Percentiles rank a stretch among this genome's conserved stretches.
These are phyloP conservation scores for Coriolopsis trogii DNA, from an alignment of 1,284 basidiomycete species.

Conservation along the genomic window DNA sequence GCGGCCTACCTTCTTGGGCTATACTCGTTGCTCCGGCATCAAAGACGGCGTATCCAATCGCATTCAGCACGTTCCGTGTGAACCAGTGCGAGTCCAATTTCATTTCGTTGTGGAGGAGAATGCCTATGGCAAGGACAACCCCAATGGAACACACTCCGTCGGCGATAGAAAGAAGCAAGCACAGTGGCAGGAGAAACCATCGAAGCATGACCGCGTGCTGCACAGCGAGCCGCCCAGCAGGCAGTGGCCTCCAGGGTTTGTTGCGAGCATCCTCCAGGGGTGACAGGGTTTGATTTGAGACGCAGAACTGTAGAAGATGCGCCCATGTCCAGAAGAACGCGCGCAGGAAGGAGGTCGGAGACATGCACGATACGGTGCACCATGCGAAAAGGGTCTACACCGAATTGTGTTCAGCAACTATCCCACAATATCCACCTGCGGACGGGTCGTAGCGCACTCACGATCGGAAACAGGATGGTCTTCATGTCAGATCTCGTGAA, in stretches of 20 bases:
- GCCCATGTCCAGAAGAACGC: constrained; percentile 46
- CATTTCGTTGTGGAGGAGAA: constrained; percentile 41
- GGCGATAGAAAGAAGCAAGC: constrained; percentile 34
- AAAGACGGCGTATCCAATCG: constrained; percentile 39
- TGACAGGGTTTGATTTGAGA: constrained; percentile 44
- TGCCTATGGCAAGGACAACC: constrained; percentile 33
- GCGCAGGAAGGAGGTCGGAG: constrained; percentile 26
- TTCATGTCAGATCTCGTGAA: constrained; percentile 43
- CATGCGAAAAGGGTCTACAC: neutral
- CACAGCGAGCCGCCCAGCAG: constrained; percentile 43
- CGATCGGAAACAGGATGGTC: constrained; percentile 40
- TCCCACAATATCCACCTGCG: neutral
- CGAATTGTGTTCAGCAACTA: too few species aligned
- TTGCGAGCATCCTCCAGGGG: constrained; percentile 45
- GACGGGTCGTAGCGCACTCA: constrained; percentile 22
- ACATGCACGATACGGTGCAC: constrained; percentile 32
- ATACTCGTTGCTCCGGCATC: constrained; percentile 43
- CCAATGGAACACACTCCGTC: constrained; percentile 36
- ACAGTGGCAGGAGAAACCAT: constrained; percentile 38
- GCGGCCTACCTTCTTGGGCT: constrained; percentile 34
- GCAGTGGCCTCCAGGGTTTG: constrained; percentile 47
- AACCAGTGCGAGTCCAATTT: constrained; percentile 40
- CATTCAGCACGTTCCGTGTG: constrained; percentile 40
- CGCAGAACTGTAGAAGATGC: constrained; percentile 41
- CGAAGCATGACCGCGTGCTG: constrained; percentile 35